Evolutionary conservation across 2,329 filamentous ascomycete genomes (phyloP), one percentile per base, ranked within the genome.

Genomic region (Teratosphaeria zuluensis): DNA sequence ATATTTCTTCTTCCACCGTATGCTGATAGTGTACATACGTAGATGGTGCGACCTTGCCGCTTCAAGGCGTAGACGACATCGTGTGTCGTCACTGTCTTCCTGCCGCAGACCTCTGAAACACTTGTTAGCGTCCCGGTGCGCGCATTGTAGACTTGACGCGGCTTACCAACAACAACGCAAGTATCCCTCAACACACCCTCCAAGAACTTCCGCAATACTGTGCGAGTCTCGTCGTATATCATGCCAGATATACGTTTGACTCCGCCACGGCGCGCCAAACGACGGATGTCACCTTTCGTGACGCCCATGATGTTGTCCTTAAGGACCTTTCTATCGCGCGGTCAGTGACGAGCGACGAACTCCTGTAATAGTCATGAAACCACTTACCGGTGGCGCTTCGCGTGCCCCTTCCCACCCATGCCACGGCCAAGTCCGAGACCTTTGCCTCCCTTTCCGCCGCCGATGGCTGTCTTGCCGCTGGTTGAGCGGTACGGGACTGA

Each of bases 251-350:
- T 90, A 0, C 88, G 78, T 69, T 91, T 91, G 0, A 92, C 85
- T 0, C 89, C 89, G 1, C 88, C 89, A 6, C 89, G 84, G 5
- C 89, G 82, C 1, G 89, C 89, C 0, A 92, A 73, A 48, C 88
- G 85, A 72, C 91, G 88, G 59, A 68, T 69, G 55, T 62, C 65
- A 19, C 61, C 61, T 86, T 95, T 96, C 72, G 91, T 96, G 74
- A 96, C 94, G 80, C 92, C 92, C 81, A 95, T 90, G 74, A 96
- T 96, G 87, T 95, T 96, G 87, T 96, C 92, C 79, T 90, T 89
- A 76, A 96, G 84, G 82, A 96, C 95, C 87, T 96, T 96, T 73
- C 92, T 88, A 80, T 94, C n/a, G 30, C 1, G 32, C n/a, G 12
- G 6, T 51, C 21, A 42, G 35, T 52, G 51, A 7, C 56, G 12